Evolutionary conservation across 176 grass and related monocot genomes (phyloP), one percentile per base, ranked within the genome.

Genomic region (Ananas comosus): DNA sequence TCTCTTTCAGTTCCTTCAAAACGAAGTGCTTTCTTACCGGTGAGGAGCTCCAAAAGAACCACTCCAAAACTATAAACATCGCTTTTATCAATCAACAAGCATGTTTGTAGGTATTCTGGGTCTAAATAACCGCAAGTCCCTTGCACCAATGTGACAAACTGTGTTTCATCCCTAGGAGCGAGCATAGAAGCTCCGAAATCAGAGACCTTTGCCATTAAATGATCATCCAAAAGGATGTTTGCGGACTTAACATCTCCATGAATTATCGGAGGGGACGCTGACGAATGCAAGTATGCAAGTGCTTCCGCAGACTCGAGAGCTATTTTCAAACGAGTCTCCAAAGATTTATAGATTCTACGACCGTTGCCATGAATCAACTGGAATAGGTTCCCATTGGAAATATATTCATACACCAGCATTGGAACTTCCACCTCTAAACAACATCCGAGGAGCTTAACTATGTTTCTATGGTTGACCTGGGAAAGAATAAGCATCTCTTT

Each of bases 221-320:
- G 11, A 9, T 64, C 22, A 64, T 64, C 63, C 63, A 64, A 33
- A 13, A 64, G 54, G 12, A 64, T 64, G 63, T 64, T 64, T 11
- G 63, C 22, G 0, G 63, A 12, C 9, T 28, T 64, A 5, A 64
- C 21, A 64, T 64, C 63, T 13, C 21, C 9, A 28, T 64, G 63
- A 1, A 64, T 12, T 25, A 64, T 64, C 12, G 10, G 22, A 2
- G 21, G 23, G 0, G 23, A 64, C 1, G 63, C 63, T 13, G 63
- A 65, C 25, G 12, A 65, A 65, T 65, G 18, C 23, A 65, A 33
- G 24, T 65, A 65, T 4, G 9, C 63, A 5, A 65, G 63, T 33
- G 63, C 63, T 42, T 65, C 2, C 33, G 63, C 63, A 9, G 9
- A 65, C 24, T 65, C 22, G 4, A 24, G 24, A 33, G 63, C 63